These are phyloP conservation scores for Pulchroboletus neoregius DNA, from an alignment of 1,284 basidiomycete genomes.

Conservation along the genomic window DNA sequence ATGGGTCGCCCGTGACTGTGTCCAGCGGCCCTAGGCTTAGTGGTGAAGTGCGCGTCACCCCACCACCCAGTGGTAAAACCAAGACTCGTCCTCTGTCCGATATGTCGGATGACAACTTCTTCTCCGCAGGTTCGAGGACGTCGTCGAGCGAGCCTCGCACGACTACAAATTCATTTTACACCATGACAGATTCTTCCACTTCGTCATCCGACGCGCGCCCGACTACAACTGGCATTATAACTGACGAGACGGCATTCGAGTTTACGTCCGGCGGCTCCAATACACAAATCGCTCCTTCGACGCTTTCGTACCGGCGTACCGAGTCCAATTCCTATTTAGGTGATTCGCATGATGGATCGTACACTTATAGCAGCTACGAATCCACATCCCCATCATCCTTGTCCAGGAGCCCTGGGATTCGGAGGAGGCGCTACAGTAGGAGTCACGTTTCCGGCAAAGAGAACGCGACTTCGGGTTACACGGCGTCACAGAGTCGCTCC, in stretches of 20 bases:
- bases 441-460: slow-evolving; percentile 50
- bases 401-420: slow-evolving; percentile 55
- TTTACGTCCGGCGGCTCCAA: slow-evolving; percentile 39
- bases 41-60: slow-evolving; percentile 54
- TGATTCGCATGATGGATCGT: slow-evolving; percentile 49
- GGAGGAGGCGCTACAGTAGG: slow-evolving; percentile 47
- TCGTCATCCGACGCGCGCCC: slow-evolving; percentile 28
- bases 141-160: slow-evolving; percentile 32
- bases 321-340: slow-evolving; percentile 55
- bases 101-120: slow-evolving; percentile 56
- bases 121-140: slow-evolving; percentile 44
- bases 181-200: slow-evolving; percentile 24
- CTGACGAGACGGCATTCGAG: slow-evolving; percentile 37
- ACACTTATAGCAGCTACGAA: slow-evolving; percentile 29
- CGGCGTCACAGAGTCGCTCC: slow-evolving; percentile 32
- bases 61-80: slow-evolving; percentile 50
- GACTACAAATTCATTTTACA: slow-evolving; percentile 37
- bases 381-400: slow-evolving; percentile 39
- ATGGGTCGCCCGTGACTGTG: slow-evolving; percentile 47
- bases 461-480: slow-evolving; percentile 37
- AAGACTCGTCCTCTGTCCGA: slow-evolving; percentile 40
- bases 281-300: slow-evolving; percentile 48
- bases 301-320: slow-evolving; percentile 52
- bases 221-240: slow-evolving; percentile 35
- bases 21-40: slow-evolving; percentile 49